Evolutionary conservation across 495 filamentous ascomycete species (phyloP).

Genomic region (Pseudoneurospora amorphoporcata): DNA sequence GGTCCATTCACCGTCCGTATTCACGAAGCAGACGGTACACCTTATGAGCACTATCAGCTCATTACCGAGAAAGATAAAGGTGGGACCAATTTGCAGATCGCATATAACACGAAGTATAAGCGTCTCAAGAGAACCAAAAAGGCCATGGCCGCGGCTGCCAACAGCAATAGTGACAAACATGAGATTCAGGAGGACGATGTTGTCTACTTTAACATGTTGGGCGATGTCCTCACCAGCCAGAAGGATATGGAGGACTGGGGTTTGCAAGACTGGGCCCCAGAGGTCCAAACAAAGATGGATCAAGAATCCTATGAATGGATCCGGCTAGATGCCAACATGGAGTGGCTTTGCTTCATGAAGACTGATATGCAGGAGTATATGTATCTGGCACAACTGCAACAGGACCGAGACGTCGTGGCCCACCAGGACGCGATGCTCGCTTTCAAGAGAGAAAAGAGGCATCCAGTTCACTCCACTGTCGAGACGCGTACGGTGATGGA

Average conservation of each 20-base stretch:
- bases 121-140: constrained; percentile 85
- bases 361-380: constrained; percentile 86
- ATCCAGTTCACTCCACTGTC: constrained; percentile 74
- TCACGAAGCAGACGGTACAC: constrained; percentile 96
- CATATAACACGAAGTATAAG: constrained; percentile 99
- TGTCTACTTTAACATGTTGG: constrained; percentile 93
- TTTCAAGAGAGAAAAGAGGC: constrained; percentile 32
- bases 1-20: constrained; percentile 96
- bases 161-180: constrained; percentile 45
- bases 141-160: constrained; percentile 64
- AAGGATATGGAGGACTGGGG: constrained; percentile 79
- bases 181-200: constrained; percentile 76
- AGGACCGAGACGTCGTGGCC: constrained; percentile 92
- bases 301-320: constrained; percentile 98
- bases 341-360: constrained; percentile 77
- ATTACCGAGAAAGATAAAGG: constrained; percentile 75
- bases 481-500: constrained; percentile 85
- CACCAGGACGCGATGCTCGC: constrained; percentile 65
- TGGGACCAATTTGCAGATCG: constrained; percentile 63
- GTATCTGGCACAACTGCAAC: constrained; percentile 93
- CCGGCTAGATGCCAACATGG: constrained; percentile 93
- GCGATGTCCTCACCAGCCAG: constrained; percentile 74
- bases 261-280: constrained; percentile 75
- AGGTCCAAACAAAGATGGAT: constrained; percentile 82
- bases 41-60: constrained; percentile 95